Evolutionary conservation across 1,284 basidiomycete species (phyloP).

Genomic region (Cryptococcus sp.): DNA sequence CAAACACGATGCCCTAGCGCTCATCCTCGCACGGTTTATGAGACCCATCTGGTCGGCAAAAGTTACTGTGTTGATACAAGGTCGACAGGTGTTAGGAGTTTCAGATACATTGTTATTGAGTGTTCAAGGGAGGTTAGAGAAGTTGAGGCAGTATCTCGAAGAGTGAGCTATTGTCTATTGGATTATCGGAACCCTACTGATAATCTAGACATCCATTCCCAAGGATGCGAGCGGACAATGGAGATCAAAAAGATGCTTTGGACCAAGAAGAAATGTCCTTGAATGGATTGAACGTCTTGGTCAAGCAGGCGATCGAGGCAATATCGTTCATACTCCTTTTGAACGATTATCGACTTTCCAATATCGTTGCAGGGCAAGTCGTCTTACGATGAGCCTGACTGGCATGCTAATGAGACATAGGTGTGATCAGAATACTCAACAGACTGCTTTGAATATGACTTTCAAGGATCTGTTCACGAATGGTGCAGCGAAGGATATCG

Average conservation of each 20-base stretch:
- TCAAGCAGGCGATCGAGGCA: conserved; percentile 80
- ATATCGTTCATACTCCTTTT: conserved; percentile 89
- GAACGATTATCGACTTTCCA: conserved; percentile 84
- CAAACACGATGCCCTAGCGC: conserved; percentile 79
- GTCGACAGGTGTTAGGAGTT: conserved; percentile 41
- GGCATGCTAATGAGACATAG: background rate
- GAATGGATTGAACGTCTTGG: conserved; percentile 52
- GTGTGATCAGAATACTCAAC: conserved; percentile 55
- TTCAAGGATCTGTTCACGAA: conserved; percentile 81
- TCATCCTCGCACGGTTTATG: conserved; percentile 80
- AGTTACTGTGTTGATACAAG: conserved; percentile 53
- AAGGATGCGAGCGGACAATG: conserved; percentile 31
- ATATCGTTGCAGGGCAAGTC: conserved; percentile 72
- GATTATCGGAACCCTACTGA: background rate
- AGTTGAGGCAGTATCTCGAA: conserved; percentile 66
- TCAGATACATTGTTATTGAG: conserved; percentile 60
- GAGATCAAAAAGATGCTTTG: conserved; percentile 42
- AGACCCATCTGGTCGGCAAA: conserved; percentile 82
- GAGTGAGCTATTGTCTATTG: conserved; percentile 27
- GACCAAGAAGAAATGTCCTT: conserved; percentile 42
- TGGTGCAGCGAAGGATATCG: conserved; percentile 73
- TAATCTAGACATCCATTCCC: conserved; percentile 35
- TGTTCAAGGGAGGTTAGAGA: conserved; percentile 72
- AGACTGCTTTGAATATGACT: conserved; percentile 62
- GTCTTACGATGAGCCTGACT: background rate